Evolutionary conservation across 2,329 filamentous ascomycete genomes (phyloP).

Genomic region (Paracorniculantispora psalliotae): DNA sequence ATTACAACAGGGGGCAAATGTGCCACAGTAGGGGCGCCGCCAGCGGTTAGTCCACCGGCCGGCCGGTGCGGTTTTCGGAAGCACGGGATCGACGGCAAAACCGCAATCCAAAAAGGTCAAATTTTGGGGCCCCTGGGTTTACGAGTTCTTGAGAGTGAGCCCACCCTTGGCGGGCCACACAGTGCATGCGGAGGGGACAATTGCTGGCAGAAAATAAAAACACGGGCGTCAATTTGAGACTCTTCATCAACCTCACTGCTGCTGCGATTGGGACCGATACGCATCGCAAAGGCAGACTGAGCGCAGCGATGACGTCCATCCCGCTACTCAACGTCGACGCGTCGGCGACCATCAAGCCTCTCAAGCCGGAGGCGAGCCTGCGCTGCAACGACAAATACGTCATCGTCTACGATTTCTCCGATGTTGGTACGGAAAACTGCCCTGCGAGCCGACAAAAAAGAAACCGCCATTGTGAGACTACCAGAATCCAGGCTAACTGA

Average conservation of each 20-base stretch:
- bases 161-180: not conserved
- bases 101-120: not conserved
- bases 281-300: no score
- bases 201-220: not conserved
- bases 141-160: not conserved
- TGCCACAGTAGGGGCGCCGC: not conserved
- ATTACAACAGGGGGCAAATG: not conserved
- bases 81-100: slow-evolving; percentile 3
- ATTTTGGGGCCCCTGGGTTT: not conserved
- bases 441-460: not conserved
- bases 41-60: not conserved
- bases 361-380: not conserved
- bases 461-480: no score
- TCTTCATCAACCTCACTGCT: not conserved
- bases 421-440: slow-evolving; percentile 25
- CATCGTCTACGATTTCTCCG: slow-evolving; percentile 33
- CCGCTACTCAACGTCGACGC: slow-evolving; percentile 8
- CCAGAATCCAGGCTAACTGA: not conserved
- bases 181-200: not conserved
- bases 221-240: not conserved
- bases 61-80: slow-evolving; percentile 5
- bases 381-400: slow-evolving; percentile 36
- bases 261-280: no score
- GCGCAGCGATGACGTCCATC: not conserved
- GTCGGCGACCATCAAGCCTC: not conserved